Evolutionary conservation across 495 filamentous ascomycete species (phyloP).

Genomic region (Aspergillus ellipticus): DNA sequence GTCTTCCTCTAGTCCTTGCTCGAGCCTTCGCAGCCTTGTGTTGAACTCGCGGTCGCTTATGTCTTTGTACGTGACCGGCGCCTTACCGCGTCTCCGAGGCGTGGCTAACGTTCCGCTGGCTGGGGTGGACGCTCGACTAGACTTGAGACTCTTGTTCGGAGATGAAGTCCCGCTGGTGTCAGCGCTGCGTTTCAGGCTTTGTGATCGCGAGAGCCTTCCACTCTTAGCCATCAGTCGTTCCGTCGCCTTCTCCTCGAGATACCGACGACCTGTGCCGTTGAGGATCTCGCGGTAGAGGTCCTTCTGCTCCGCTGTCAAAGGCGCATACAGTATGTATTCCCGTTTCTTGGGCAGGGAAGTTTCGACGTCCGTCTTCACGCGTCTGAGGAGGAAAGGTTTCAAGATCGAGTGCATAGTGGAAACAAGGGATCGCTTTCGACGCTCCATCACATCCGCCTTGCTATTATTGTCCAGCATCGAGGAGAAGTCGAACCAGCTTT

Average conservation of each 20-base stretch:
- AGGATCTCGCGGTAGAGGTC: slow-evolving; percentile 86
- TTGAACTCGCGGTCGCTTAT: slow-evolving; percentile 74
- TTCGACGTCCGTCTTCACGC: slow-evolving; percentile 92
- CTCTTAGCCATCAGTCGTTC: slow-evolving; percentile 53
- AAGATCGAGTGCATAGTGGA: slow-evolving; percentile 87
- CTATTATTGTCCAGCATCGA: slow-evolving; percentile 72
- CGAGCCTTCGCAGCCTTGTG: slow-evolving; percentile 60
- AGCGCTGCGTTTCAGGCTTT: slow-evolving; percentile 54
- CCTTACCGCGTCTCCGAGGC: slow-evolving; percentile 37
- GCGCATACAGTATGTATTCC: slow-evolving; percentile 92
- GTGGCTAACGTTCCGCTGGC: slow-evolving; percentile 43
- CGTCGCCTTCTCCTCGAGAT: slow-evolving; percentile 79
- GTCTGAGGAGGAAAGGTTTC: slow-evolving; percentile 83
- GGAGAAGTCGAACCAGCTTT: slow-evolving; percentile 94
- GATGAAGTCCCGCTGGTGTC: slow-evolving; percentile 34
- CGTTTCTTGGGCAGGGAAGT: slow-evolving; percentile 87
- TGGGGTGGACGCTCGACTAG: slow-evolving; percentile 68
- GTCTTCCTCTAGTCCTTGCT: slow-evolving; percentile 49
- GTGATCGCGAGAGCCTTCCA: slow-evolving; percentile 25
- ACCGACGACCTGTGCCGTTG: slow-evolving; percentile 71
- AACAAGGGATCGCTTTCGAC: slow-evolving; percentile 74
- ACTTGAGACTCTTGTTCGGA: slow-evolving; percentile 67
- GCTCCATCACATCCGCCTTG: slow-evolving; percentile 53
- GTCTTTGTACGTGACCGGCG: slow-evolving; percentile 64
- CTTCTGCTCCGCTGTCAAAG: slow-evolving; percentile 80